A percentile compares a stretch with the other conserved stretches of the same genome.
Conservation (phyloP, 208 protist species). For the Leishmania guyanensis region DNA sequence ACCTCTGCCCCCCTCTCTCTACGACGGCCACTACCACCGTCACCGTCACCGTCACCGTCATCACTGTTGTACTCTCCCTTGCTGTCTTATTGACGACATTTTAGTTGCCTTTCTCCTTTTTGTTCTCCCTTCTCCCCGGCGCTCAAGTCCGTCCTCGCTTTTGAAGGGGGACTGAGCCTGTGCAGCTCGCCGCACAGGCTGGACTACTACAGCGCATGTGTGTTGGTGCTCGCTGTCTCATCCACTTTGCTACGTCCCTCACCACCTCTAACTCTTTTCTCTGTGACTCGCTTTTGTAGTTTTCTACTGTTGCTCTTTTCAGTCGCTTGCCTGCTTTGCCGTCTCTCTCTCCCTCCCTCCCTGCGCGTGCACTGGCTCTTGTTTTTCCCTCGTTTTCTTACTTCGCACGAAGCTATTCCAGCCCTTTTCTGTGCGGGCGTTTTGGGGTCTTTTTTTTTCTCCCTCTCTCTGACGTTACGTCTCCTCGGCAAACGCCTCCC, state of each 20-base stretch:
- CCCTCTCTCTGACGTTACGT: neutral
- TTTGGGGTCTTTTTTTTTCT: neutral
- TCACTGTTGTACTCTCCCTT: too few species aligned
- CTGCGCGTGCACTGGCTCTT: neutral
- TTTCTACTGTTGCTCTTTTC: neutral
- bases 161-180: neutral
- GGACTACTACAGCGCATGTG: neutral
- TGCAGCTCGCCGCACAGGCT: neutral
- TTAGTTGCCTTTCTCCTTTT: neutral
- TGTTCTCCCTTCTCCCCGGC: neutral
- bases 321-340: neutral
- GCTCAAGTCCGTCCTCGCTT: neutral
- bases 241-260: neutral
- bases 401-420: too few species aligned
- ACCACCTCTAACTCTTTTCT: neutral
- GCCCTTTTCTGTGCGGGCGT: too few species aligned
- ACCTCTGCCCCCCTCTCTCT: neutral
- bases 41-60: too few species aligned
- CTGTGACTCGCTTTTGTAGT: neutral
- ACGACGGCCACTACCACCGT: neutral
- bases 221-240: neutral
- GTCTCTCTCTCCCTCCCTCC: neutral
- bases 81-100: neutral
- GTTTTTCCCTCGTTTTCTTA: conserved; percentile 1
- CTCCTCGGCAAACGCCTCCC: neutral